Conservation (phyloP, 2,329 filamentous ascomycete species). For the Colletotrichum sp. region DNA sequence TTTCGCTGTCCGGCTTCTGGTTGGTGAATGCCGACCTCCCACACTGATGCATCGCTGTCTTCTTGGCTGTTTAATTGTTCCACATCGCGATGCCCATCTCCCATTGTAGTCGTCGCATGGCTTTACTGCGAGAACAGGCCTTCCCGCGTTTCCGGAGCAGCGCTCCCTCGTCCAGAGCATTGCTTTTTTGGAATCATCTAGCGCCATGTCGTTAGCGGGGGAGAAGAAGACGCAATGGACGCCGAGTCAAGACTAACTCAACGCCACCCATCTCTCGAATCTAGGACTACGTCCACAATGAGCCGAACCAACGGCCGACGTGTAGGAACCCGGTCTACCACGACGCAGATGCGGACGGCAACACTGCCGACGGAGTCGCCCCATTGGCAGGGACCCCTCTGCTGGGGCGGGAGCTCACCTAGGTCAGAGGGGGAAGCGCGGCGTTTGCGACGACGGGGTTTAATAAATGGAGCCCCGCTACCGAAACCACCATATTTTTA, state of each 20-base stretch:
- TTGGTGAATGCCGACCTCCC: neutral
- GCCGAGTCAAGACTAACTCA: neutral
- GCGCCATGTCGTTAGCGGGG: neutral
- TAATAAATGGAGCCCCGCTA: conserved; percentile 14
- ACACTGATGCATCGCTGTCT: neutral
- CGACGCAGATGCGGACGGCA: neutral
- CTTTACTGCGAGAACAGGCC: neutral
- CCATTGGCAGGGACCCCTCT: neutral
- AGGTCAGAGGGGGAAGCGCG: neutral
- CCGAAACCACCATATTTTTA: conserved; percentile 4
- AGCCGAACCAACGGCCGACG: neutral
- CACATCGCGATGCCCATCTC: neutral
- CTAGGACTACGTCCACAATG: neutral
- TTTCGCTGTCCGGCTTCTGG: neutral
- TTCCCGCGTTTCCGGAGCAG: neutral
- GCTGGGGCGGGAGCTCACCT: neutral
- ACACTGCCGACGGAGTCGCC: neutral
- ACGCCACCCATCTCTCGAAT: neutral
- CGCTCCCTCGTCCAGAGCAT: neutral
- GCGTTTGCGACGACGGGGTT: neutral
- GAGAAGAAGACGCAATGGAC: neutral
- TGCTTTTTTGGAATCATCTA: neutral
- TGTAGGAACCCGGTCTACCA: neutral
- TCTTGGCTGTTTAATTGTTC: neutral
- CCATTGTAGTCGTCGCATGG: neutral